Base-by-base conservation (phyloP, 1,284 basidiomycete species). In the Cryptococcus hybrid region DNA sequence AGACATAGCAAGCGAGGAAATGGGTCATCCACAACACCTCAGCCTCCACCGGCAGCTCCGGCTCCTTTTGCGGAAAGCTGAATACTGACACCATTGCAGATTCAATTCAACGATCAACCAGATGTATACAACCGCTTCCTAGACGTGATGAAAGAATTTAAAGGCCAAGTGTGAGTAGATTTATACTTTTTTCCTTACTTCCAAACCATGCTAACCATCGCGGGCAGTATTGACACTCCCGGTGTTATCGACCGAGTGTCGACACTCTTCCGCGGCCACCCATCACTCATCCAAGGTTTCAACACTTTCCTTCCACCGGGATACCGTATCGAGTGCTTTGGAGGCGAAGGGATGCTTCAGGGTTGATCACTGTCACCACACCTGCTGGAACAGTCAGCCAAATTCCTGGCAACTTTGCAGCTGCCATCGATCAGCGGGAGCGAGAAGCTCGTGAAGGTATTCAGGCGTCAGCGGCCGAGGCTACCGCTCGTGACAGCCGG, bases 141-240 rank as follows among this genome's bases (percentile, higher is more conserved):
- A 76, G 95, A 98, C 77, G 96, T 98, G 72, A 98, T 98, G 95
- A 99, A 98, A 81, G 95, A 99, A 76, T 96, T 96, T 79, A 96
- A 97, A 81, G 89, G 89, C 67, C 89, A 94, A 78, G 83, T 84
- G 92, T 96, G 77, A 81, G 90, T 84, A 38, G n/a, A 36, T 38
- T 12, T 45, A 6, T 47, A 1, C 6, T 9, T n/a, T 45, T 30
- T 30, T 4, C 3, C 30, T 30, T 30, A 30, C 30, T 30, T 30
- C 3, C 30, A 1, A 30, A 4, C 4, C 30, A 30, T 30, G 30
- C 30, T 30, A 4, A 30, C 30, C 30, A 4, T 30, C 18, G 15
- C n/a, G 7, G 45, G 45, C 78, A 96, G 92, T 60, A 97, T 99
- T 77, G 95, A 99, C 81, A 99, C 96, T 0, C 96, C 95, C 1